Evolutionary conservation across 116 monocot species (phyloP).

Genomic region (Papilionanthe hybrid): DNA sequence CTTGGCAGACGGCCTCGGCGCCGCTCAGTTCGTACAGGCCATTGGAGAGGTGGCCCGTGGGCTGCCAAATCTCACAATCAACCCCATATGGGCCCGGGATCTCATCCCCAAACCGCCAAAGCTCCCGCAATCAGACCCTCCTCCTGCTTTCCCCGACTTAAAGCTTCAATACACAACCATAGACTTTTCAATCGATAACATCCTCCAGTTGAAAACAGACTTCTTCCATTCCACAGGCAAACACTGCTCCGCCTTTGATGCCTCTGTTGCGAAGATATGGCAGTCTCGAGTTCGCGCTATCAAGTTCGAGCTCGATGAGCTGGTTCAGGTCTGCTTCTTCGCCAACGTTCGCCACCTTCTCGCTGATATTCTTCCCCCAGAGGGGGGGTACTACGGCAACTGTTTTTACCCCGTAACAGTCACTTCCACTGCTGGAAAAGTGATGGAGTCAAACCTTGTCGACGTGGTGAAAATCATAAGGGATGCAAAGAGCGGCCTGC

Average conservation of each 20-base stretch:
- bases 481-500: constrained; percentile 28
- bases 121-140: not conserved
- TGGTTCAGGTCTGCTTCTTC: constrained; percentile 14
- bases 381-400: too few relatives aligned
- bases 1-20: constrained; percentile 49
- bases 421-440: constrained; percentile 9
- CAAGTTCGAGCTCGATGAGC: not conserved
- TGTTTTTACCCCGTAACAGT: constrained; percentile 10
- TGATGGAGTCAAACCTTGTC: constrained; percentile 5
- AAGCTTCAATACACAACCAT: too few relatives aligned
- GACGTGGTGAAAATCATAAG: constrained; percentile 23
- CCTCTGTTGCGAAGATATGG: constrained; percentile 8
- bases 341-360: too few relatives aligned
- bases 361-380: too few relatives aligned
- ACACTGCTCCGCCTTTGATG: too few relatives aligned
- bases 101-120: not conserved
- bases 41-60: constrained; percentile 30
- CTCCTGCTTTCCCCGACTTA: not conserved
- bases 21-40: constrained; percentile 43
- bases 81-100: not conserved
- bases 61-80: too few relatives aligned
- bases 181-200: not conserved
- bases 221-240: constrained; percentile 26
- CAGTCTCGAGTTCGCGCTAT: constrained; percentile 37
- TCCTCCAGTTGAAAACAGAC: constrained; percentile 15